phyloP scores from a whole-genome alignment of 2,329 filamentous ascomycete genomes.

The Penicillium sp. region DNA sequence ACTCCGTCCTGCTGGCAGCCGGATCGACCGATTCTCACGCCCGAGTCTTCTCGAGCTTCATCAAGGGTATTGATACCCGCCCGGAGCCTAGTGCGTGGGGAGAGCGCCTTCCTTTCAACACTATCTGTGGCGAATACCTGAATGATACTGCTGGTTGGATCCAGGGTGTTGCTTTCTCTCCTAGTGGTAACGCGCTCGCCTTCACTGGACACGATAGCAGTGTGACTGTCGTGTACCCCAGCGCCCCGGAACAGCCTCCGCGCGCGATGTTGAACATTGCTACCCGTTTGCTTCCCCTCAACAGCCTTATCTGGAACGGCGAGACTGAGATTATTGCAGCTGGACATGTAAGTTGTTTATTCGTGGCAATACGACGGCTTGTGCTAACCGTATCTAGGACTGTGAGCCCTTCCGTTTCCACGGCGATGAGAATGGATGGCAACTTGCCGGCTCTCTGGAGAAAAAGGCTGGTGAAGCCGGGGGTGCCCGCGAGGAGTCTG shows the following conservation, averaged over 20 bases:
- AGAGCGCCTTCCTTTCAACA: conserved; percentile 95
- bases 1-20: conserved; percentile 89
- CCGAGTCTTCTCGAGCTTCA: conserved; percentile 89
- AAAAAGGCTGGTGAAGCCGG: conserved; percentile 61
- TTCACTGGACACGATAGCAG: conserved; percentile 96
- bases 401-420: conserved; percentile 87
- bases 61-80: conserved; percentile 87
- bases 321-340: conserved; percentile 94
- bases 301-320: conserved; percentile 86
- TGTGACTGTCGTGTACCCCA: conserved; percentile 93
- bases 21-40: conserved; percentile 98
- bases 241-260: conserved; percentile 84
- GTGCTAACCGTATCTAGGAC: conserved; percentile 44
- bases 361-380: background rate
- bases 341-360: conserved; percentile 64
- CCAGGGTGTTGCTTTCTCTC: conserved; percentile 89
- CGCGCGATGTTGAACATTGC: conserved; percentile 85
- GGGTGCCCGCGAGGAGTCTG: conserved; percentile 77
- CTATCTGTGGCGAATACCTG: conserved; percentile 91
- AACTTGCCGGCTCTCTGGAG: conserved; percentile 78
- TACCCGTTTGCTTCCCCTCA: conserved; percentile 88
- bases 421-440: conserved; percentile 78
- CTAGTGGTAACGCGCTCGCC: conserved; percentile 86
- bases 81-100: conserved; percentile 90
- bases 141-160: conserved; percentile 98